Evolutionary conservation across 129 eudicot genomes (phyloP).

Genomic region (Kitagawia praeruptora): DNA sequence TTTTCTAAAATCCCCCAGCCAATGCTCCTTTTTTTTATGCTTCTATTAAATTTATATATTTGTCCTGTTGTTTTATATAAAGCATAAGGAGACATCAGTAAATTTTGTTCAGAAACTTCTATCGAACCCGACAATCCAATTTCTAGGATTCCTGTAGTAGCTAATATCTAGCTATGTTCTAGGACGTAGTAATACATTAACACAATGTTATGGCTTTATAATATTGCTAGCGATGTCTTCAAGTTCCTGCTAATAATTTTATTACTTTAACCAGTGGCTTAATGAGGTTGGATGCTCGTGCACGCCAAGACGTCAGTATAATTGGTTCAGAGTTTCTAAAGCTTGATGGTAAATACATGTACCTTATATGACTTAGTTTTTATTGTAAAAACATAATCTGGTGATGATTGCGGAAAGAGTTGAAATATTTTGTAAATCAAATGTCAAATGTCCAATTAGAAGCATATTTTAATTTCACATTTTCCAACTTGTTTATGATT

Average conservation of each 20-base stretch:
- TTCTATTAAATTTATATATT: background rate
- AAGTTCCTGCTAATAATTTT: constrained; percentile 17
- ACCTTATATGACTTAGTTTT: background rate
- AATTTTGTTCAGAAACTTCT: background rate
- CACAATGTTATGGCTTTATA: background rate
- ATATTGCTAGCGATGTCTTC: background rate
- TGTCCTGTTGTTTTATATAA: background rate
- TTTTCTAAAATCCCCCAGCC: background rate
- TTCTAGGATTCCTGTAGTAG: background rate
- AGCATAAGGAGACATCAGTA: background rate
- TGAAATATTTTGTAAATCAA: background rate
- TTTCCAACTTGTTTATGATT: background rate
- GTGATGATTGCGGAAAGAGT: background rate
- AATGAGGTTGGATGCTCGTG: constrained; percentile 90
- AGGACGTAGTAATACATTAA: background rate
- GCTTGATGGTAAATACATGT: constrained; percentile 73
- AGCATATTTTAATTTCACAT: background rate
- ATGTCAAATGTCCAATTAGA: background rate
- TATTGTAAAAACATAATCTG: background rate
- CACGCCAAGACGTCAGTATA: constrained; percentile 89
- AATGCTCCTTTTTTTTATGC: background rate
- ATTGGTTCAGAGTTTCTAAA: constrained; percentile 74
- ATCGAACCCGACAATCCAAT: background rate
- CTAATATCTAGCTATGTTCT: background rate
- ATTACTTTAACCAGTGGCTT: constrained; percentile 46